These are phyloP conservation scores for Niebla homalea DNA, from an alignment of 495 filamentous ascomycete genomes.

Conservation along the genomic window DNA sequence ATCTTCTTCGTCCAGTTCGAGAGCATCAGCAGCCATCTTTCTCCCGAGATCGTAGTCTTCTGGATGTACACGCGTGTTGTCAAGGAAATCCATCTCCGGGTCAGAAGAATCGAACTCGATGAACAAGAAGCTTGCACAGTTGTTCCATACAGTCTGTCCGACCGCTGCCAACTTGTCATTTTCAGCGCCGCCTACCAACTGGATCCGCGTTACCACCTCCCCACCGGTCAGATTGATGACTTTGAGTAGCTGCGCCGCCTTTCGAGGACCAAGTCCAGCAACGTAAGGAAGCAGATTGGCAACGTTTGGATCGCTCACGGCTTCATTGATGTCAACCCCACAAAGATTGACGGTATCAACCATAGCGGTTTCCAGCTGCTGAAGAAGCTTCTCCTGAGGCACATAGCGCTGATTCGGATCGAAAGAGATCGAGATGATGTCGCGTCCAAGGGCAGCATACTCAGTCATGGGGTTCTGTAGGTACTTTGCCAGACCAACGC, in stretches of 20 bases:
- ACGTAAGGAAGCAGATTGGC: conserved; percentile 85
- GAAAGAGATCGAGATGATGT: conserved; percentile 74
- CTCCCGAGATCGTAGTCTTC: conserved; percentile 95
- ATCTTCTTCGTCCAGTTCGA: conserved; percentile 94
- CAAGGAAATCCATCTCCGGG: conserved; percentile 72
- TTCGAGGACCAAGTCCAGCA: conserved; percentile 84
- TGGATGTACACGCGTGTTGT: conserved; percentile 92
- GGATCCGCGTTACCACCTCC: conserved; percentile 62
- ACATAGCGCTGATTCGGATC: conserved; percentile 82
- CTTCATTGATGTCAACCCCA: conserved; percentile 89
- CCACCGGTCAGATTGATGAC: conserved; percentile 82
- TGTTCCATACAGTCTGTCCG: conserved; percentile 83
- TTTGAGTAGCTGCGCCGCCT: conserved; percentile 76
- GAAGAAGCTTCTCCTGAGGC: conserved; percentile 69
- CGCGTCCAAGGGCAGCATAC: conserved; percentile 81
- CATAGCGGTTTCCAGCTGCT: conserved; percentile 81
- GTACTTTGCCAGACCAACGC: conserved; percentile 76
- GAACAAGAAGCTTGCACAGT: conserved; percentile 87
- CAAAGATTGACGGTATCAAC: conserved; percentile 97
- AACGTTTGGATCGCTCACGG: conserved; percentile 60
- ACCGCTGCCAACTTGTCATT: conserved; percentile 65
- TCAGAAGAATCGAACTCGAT: conserved; percentile 74
- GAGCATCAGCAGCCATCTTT: conserved; percentile 95
- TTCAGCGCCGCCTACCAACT: conserved; percentile 75
- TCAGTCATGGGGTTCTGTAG: conserved; percentile 90